Base-by-base conservation (phyloP, 1,284 basidiomycete genomes). In the Puccinia horiana region DNA sequence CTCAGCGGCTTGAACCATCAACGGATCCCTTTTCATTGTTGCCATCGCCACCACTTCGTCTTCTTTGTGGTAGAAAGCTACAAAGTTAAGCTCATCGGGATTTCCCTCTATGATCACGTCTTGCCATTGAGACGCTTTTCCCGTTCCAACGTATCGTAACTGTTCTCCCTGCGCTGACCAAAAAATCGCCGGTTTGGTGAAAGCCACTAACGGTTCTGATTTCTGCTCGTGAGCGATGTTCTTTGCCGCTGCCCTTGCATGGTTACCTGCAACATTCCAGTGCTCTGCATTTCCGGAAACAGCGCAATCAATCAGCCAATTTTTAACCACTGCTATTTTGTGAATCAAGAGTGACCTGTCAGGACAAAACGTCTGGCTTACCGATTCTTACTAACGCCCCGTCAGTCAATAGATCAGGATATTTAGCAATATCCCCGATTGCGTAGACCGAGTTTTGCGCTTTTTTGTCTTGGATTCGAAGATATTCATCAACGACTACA, bases 221-320 rank as follows among this genome's bases (percentile, higher is more conserved):
- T 72, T 47, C 18, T 65, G 87, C 58, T 88, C 88, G 44, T 91
- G 91, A 6, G 91, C 89, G 84, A 96, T 93, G 9, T 90, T 92
- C 86, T 91, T 91, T 0, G 92, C 95, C 29, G 93, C 92, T 11
- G 92, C 91, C 79, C 94, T 91, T 1, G 94, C 95, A 84, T 96
- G 93, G 87, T 94, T 94, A 61, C 92, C 91, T 29, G 93, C 93
- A 83, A 94, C 92, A 90, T 93, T 95, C 94, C 94, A 96, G 87
- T 96, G 95, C 88, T 96, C 95, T 83, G 96, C 16, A 61, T 42
- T 12, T 29, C 29, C 23, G 35, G 35, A 35, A 40, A 0, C 11
- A 14, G 12, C 26, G 29, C 65, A 63, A 37, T 56, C 14, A 78
- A 61, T 35, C 42, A 88, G 87, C 85, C 52, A 12, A 26, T 61